Evolutionary conservation across 805 yeast species (phyloP).

Genomic region (Starmerella gropengiesseri): DNA sequence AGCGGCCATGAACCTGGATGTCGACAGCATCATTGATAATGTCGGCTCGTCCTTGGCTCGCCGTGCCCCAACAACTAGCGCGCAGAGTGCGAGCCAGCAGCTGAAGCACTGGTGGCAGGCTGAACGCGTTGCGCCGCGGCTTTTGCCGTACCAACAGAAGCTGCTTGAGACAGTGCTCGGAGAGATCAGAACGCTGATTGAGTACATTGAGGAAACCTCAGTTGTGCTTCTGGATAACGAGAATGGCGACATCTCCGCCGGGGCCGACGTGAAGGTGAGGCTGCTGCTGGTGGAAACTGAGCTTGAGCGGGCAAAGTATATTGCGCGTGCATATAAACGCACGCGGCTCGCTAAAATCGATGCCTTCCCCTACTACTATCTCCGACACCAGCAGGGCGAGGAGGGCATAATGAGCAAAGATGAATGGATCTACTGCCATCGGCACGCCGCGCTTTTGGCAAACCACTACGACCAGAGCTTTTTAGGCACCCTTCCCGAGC

Average conservation of each 20-base stretch:
- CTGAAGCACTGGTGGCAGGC: constrained; percentile 63
- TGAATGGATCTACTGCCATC: constrained; percentile 21
- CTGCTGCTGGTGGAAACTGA: constrained; percentile 84
- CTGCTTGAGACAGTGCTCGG: constrained; percentile 48
- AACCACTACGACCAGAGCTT: constrained; percentile 60
- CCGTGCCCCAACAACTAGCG: not conserved
- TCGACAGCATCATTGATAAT: constrained; percentile 55
- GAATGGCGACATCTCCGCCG: not conserved
- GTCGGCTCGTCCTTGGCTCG: constrained; percentile 38
- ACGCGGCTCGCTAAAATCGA: constrained; percentile 66
- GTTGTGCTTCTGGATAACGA: constrained; percentile 50
- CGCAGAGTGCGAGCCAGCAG: constrained; percentile 15
- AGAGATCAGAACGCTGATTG: constrained; percentile 59
- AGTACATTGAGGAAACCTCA: constrained; percentile 64
- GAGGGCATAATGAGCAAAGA: constrained; percentile 16
- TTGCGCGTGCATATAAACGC: constrained; percentile 71
- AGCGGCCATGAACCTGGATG: constrained; percentile 21
- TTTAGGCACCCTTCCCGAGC: constrained; percentile 53
- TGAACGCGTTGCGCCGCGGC: constrained; percentile 78
- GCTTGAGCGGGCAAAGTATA: constrained; percentile 71
- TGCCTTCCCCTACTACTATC: constrained; percentile 45
- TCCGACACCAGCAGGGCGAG: constrained; percentile 25
- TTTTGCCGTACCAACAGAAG: constrained; percentile 59
- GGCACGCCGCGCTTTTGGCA: constrained; percentile 53
- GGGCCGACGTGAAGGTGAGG: constrained; percentile 55